Percentiles rank a stretch among this genome's conserved stretches.
Conservation (phyloP, 345 rosid genomes). For the Physaria fendleri region DNA sequence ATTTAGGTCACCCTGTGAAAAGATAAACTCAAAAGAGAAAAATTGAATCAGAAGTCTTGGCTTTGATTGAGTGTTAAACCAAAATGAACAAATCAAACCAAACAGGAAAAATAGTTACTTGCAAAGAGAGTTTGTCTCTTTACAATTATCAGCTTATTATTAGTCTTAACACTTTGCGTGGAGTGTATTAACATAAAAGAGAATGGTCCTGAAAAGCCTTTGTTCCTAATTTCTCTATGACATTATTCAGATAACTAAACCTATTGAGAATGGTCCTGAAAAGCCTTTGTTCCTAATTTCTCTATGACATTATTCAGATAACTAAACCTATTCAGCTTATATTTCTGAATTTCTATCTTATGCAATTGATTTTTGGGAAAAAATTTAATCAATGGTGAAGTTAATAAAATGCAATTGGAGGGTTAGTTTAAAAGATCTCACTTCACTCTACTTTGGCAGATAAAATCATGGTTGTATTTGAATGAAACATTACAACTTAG, state of each 20-base stretch:
- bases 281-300: conserved; percentile 17
- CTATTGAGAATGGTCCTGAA: conserved; percentile 7
- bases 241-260: no score
- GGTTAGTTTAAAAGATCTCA: no score
- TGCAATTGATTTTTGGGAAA: no score
- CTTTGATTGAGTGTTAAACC: background rate
- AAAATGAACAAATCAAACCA: conserved; percentile 3
- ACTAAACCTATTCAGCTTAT: no score
- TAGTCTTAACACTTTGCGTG: conserved; percentile 19
- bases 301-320: no score
- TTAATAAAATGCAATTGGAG: no score
- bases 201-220: conserved; percentile 13
- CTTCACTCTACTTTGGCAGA: no score
- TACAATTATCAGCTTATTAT: background rate
- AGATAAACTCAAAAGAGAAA: background rate
- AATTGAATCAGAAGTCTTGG: conserved; percentile 2
- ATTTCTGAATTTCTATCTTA: no score
- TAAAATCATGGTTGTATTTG: no score
- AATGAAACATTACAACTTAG: no score
- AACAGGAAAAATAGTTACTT: conserved; percentile 22
- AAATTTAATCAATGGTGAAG: no score
- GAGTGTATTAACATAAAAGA: conserved; percentile 15
- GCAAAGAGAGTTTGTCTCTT: conserved; percentile 11
- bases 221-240: conserved; percentile 15
- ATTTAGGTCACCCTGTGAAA: conserved; percentile 15